Evolutionary conservation across 2,329 filamentous ascomycete species (phyloP), one percentile per base, ranked within the genome.

Genomic region (Fusarium nanum): DNA sequence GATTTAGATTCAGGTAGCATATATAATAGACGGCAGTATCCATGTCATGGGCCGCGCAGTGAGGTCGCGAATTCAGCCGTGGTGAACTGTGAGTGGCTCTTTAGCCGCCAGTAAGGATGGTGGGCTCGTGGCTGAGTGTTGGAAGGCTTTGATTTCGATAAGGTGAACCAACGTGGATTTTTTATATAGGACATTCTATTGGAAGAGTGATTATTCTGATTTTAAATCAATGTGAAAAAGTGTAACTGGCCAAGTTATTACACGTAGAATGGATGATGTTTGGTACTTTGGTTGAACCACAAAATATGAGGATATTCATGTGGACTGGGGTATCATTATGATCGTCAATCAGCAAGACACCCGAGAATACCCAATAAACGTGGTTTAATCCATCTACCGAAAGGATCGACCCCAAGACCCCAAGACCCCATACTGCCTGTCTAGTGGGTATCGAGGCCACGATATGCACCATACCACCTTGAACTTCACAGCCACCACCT

Each of bases 71-170:
- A 53, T 60, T 55, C 57, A 55, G 64, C 67, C 59, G 56, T 64
- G 67, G 63, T 53, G 67, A 46, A 53, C 55, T 67, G 49, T 74
- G 71, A 73, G 46, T 75, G 73, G 73, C 47, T 45, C 50, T 66
- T 48, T 45, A 75, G 62, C 59, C 73, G 73, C 73, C 52, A 37
- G 56, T 53, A 50, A 56, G 34, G 49, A 41, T 27, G 20, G 40
- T 53, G 55, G 68, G 45, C 64, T 71, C 45, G 72, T 73, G 72
- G 72, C 72, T 73, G 58, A 73, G 72, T 64, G 32, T 45, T 23
- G n/a, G 44, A 62, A 64, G 71, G 71, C 62, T 72, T 72, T 72
- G 68, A 70, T 48, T 25, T 22, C 22, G 23, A 40, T 27, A 50
- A 55, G 40, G 52, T 67, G 53, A 70, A 70, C 69, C 61, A 72